Base-by-base conservation (phyloP, 768 basidiomycete genomes). In the Suillus sp. region DNA sequence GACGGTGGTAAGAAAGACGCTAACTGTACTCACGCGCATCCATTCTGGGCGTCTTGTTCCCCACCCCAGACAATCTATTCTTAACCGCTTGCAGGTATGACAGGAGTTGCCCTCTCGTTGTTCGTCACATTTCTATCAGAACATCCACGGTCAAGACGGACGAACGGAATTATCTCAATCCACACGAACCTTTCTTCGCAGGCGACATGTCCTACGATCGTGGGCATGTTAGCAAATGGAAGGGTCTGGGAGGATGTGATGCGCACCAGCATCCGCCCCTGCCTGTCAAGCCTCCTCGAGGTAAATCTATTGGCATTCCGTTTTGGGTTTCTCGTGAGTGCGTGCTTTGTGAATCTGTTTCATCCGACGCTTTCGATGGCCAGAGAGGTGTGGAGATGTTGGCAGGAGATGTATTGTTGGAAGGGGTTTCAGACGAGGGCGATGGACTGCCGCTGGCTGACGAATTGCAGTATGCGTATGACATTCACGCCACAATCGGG, bases 41-140 rank as follows among this genome's bases (percentile, higher is more conserved):
- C 92, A 93, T 62, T 93, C 92, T n/a, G 92, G 92, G 59, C 92
- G 84, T 71, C 84, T 89, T 9, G 87, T 79, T 4, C 92, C 92
- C 92, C 92, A 94, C 14, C 92, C 92, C 4, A 94, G 80, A 75
- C 92, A 94, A 59, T 89, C 82, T 70, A 94, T 91, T 55, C 87
- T 88, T 42, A 94, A 80, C 58, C 92, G 89, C 64, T 85, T 82
- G 74, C 92, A 94, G 1, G 92, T 94, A 68, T 85, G 82, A 77
- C 92, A 94, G 2, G 91, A 89, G 75, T 91, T 86, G 64, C 86
- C 88, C 70, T 90, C 88, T 67, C 90, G 86, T 67, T 91, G 87
- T 70, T 94, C 92, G 74, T 94, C 92, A 75, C 92, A 94, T 90
- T 94, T 94, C 91, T 93, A 73, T 6, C 30, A 59, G 63, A 63